Base-by-base conservation (phyloP, 192 early-diverging fungal species). In the Entophlyctis helioformis region DNA sequence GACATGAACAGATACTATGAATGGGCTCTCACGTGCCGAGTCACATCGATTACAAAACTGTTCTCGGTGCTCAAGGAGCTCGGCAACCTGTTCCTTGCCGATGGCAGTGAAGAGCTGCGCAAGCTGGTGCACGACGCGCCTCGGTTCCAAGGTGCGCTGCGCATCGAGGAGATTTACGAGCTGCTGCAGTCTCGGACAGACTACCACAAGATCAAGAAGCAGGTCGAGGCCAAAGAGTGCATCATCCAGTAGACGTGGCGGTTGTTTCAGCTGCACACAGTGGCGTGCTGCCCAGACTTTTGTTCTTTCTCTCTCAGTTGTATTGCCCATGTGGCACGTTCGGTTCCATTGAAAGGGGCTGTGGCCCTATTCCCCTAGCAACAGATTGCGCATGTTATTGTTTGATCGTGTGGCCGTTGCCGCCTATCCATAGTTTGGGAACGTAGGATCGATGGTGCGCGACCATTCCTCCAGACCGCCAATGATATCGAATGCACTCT, bases 381-480 rank as follows among this genome's bases (percentile, higher is more conserved):
- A 84, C 63, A 22, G 66, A 31, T 4, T 31, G 29, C 11, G 29
- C 29, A 31, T 42, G 24, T n/a, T 24, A 42, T 39, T 49, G 25
- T 44, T 10, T 25, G 9, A 8, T 1, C 29, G 5, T 21, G 24
- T 5, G 11, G 24, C 5, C 18, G 42, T 2, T 21, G 7, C 3
- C 13, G n/a, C 3, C 37, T 43, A 93, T 53, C 18, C 59, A 53
- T 90, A 90, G 2, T 78, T 76, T 8, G 91, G 91, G 66, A 95
- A 95, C 7, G 60, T 51, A 0, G 56, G 44, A 66, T 97, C 94
- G 5, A 95, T 72, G 0, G 74, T 59, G 16, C 48, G 55, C 15
- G 83, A 52, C 91, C 94, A 95, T 15, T 60, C 62, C 21, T 80
- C 56, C 4, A 94, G 63, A 3, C 94, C 94, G 4, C 88, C 86